Base-by-base conservation (phyloP, 2,329 filamentous ascomycete species). In the Nannizziopsis arthrosporioides region DNA sequence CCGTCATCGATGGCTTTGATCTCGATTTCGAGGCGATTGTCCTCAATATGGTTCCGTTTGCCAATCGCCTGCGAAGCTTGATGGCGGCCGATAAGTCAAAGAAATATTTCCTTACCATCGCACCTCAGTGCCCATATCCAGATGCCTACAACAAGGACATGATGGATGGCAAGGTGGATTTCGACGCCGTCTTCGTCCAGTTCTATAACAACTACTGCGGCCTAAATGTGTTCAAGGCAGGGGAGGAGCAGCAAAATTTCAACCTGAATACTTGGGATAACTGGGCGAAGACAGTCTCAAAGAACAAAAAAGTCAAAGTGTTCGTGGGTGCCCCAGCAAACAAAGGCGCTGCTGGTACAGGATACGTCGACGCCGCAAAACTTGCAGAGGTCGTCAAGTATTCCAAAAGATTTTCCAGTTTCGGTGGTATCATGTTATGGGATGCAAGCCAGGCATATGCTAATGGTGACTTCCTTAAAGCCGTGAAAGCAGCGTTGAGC, bases 141-240 rank as follows among this genome's bases (percentile, higher is more conserved):
- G 81, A 85, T 55, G 65, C 67, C 0, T 73, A 80, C 22, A 72
- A 78, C 55, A 71, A 75, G 50, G 68, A 72, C 6, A 76, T 79
- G 61, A 70, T 84, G 32, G 64, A 73, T 3, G 50, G 50, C 50
- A 73, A 70, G 0, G 74, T 81, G 6, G 56, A 63, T 11, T 75
- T 82, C 51, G 79, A 82, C 59, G 78, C 76, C 19, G 62, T 82
- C 53, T 76, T 74, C 62, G 72, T 82, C 27, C 79, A 83, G 62
- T 82, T 82, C 63, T 82, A 82, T 64, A 82, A 82, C 70, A 83
- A 82, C 69, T 77, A 67, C 60, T 85, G 82, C 61, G 78, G 79
- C 12, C 64, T 77, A 1, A 62, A 69, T 52, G 71, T 69, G 22
- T 85, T 72, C 64, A 56, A 65, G 1, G 47, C 65, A 0, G 73